Base-by-base conservation (phyloP, 257 asterid species). In the Striga asiatica region DNA sequence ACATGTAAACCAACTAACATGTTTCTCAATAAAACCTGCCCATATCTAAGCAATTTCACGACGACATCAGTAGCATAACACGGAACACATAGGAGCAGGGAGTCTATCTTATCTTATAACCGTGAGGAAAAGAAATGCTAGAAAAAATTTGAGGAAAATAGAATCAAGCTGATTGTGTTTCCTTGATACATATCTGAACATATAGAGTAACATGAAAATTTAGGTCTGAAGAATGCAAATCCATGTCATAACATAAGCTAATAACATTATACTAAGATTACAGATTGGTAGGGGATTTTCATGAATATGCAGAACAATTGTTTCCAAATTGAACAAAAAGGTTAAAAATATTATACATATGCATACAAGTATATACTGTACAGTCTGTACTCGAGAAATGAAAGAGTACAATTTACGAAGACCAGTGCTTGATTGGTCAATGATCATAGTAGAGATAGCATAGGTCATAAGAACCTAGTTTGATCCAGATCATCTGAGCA, bases 281-380 rank as follows among this genome's bases (percentile, higher is more conserved):
- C n/a, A n/a, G n/a, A n/a, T n/a, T n/a, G n/a, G n/a, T n/a, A n/a
- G n/a, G n/a, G n/a, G n/a, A n/a, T n/a, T n/a, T n/a, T n/a, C n/a
- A n/a, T n/a, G n/a, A n/a, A n/a, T 67, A 43, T 46, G 67, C 59
- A 62, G 37, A 31, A 31, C 27, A 63, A 34, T 39, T 13, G 47
- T 7, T n/a, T 13, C 14, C 14, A 13, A 12, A 4, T 5, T 39
- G n/a, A 39, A 39, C 47, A 13, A 39, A n/a, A n/a, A 39, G 17
- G 18, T 39, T 4, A 56, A 29, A 41, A 51, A 34, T 19, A 13
- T n/a, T 45, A 45, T 16, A 17, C 19, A 19, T 29, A 23, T 22
- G 38, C 23, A 31, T 64, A 3, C 25, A n/a, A 43, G 28, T 29
- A 9, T 14, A 28, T 50, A 25, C 24, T 54, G 47, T 41, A 22